Conservation (phyloP, 371 early-diverging fungal genomes). For the Smittium culicis region DNA sequence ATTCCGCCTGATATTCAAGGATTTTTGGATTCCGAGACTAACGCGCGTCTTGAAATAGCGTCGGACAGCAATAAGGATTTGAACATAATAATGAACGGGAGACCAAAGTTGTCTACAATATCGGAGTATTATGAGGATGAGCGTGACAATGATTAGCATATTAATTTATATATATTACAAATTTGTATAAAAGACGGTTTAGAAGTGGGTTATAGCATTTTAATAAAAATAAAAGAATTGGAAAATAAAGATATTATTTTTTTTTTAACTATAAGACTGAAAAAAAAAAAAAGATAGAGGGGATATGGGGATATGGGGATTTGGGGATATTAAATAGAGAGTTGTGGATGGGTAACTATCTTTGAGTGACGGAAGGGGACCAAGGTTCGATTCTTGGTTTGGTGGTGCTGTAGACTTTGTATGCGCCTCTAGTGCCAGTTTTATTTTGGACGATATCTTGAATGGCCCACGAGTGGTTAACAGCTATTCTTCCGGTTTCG, state of each 20-base stretch:
- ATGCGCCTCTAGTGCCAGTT: conserved; percentile 60
- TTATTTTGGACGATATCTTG: conserved; percentile 36
- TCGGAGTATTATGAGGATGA: conserved; percentile 10
- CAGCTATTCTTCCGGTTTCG: conserved; percentile 13
- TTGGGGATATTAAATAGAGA: too few species aligned
- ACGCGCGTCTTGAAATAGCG: background rate
- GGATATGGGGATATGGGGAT: too few species aligned
- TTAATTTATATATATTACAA: too few species aligned
- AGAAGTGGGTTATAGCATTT: too few species aligned
- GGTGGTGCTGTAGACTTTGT: conserved; percentile 78
- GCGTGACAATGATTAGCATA: conserved; percentile 1
- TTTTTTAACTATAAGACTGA: too few species aligned
- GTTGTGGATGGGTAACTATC: too few species aligned
- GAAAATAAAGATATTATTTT: too few species aligned
- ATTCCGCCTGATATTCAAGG: conserved; percentile 54
- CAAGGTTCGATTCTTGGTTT: conserved; percentile 62
- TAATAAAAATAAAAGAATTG: background rate
- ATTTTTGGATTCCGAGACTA: conserved; percentile 45
- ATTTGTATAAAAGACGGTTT: too few species aligned
- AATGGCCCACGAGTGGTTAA: conserved; percentile 25
- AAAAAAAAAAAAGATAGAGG: too few species aligned
- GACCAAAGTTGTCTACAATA: background rate
- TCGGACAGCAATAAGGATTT: conserved; percentile 4
- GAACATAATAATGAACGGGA: background rate
- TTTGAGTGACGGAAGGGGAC: conserved; percentile 39